Evolutionary conservation across 139 green algal genomes (phyloP).

Genomic region (Pseudopediastrum boryanum): DNA sequence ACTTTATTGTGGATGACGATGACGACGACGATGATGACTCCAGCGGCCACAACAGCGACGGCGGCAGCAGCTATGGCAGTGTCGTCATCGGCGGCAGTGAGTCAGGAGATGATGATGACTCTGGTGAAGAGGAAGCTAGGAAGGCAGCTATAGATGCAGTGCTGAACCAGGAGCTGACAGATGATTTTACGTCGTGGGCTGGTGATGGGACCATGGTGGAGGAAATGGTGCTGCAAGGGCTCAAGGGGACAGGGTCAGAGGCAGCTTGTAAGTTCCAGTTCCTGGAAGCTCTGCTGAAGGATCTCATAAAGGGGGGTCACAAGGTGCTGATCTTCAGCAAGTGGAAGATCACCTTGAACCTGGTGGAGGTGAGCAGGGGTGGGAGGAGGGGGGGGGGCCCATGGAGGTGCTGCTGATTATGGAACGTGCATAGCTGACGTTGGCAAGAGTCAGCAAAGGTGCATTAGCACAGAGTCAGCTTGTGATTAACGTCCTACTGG

Average conservation of each 20-base stretch:
- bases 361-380: slow-evolving; percentile 68
- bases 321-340: slow-evolving; percentile 92
- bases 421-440: no score
- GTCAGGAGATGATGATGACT: background rate
- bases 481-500: no score
- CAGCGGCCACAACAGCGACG: slow-evolving; percentile 1
- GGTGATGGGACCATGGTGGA: slow-evolving; percentile 32
- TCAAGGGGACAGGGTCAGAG: slow-evolving; percentile 41
- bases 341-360: slow-evolving; percentile 86
- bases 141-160: no score
- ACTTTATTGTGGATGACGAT: slow-evolving; percentile 55
- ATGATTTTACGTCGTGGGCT: slow-evolving; percentile 33
- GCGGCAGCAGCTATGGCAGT: background rate
- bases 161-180: background rate
- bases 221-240: slow-evolving; percentile 38
- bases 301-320: slow-evolving; percentile 78
- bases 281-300: slow-evolving; percentile 74
- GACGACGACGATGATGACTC: slow-evolving; percentile 41
- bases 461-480: no score
- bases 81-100: background rate
- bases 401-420: background rate
- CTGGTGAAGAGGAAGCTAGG: background rate
- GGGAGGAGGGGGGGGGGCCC: background rate
- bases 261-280: slow-evolving; percentile 88
- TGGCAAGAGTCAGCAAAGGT: no score